These are phyloP conservation scores for Dryas octopetala DNA, from an alignment of 306 rosid genomes.

Conservation along the genomic window DNA sequence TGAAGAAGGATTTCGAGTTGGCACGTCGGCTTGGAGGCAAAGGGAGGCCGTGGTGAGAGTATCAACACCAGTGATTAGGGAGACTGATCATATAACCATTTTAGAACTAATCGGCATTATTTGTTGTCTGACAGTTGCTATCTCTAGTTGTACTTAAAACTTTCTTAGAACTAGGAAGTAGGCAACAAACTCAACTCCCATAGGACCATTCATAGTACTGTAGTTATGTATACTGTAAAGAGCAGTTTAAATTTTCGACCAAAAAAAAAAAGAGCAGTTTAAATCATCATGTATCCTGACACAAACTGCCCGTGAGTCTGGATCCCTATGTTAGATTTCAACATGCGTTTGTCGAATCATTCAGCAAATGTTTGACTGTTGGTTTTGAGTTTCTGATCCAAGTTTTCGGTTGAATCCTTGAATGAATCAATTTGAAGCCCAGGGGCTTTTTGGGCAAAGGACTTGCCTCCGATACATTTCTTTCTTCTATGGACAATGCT, in stretches of 20 bases:
- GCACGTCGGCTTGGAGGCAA: slow-evolving; percentile 72
- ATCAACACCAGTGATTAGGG: not conserved
- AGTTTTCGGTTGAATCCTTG: no score
- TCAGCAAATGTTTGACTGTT: not conserved
- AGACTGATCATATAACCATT: slow-evolving; percentile 21
- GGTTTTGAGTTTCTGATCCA: no score
- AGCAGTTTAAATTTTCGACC: not conserved
- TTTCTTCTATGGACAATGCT: no score
- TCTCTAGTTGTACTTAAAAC: not conserved
- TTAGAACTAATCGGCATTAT: slow-evolving; percentile 2
- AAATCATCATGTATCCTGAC: not conserved
- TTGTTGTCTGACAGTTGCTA: slow-evolving; percentile 19
- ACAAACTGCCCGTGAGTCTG: not conserved
- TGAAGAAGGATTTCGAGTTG: slow-evolving; percentile 91
- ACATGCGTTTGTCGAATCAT: not conserved
- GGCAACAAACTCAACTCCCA: not conserved
- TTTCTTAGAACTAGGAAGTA: not conserved
- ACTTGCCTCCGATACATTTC: no score
- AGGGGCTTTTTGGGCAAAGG: no score
- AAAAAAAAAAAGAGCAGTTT: not conserved
- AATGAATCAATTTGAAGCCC: no score
- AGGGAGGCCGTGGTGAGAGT: slow-evolving; percentile 72
- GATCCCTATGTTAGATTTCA: not conserved
- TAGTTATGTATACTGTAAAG: no score
- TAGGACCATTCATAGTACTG: not conserved